Evolutionary conservation across 169 alveolate species (phyloP).

Genomic region (Eimeria brunetti): DNA sequence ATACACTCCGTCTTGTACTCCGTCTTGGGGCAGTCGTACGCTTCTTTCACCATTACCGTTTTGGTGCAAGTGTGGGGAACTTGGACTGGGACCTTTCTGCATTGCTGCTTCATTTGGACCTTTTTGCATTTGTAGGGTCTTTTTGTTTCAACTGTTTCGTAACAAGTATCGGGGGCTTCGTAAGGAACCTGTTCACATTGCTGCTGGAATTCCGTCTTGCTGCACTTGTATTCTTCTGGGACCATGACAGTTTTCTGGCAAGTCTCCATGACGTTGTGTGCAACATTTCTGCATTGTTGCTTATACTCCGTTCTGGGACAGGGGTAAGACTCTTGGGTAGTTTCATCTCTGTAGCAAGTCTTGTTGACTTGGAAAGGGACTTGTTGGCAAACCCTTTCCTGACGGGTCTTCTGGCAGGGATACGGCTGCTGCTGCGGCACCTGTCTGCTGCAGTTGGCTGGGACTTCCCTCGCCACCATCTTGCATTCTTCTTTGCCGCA

Average conservation of each 20-base stretch:
- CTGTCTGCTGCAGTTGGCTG: constrained; percentile 38
- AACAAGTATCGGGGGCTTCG: constrained; percentile 55
- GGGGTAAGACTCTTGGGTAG: constrained; percentile 17
- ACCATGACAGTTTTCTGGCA: constrained; percentile 70
- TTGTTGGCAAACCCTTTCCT: constrained; percentile 52
- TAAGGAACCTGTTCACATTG: constrained; percentile 60
- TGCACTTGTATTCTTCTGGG: constrained; percentile 55
- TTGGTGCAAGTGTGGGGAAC: constrained; percentile 53
- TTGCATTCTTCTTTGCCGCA: constrained; percentile 71
- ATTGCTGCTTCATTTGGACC: constrained; percentile 35
- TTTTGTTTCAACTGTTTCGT: constrained; percentile 63
- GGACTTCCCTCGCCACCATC: constrained; percentile 57
- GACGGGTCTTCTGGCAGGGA: constrained; percentile 64
- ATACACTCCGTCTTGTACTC: constrained; percentile 73
- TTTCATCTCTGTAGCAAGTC: constrained; percentile 55
- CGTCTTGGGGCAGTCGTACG: constrained; percentile 77
- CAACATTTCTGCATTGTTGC: constrained; percentile 54
- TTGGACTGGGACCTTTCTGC: constrained; percentile 52
- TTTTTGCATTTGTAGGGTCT: constrained; percentile 57
- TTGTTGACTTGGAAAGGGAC: constrained; percentile 57
- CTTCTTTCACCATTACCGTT: constrained; percentile 71
- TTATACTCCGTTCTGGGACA: constrained; percentile 66
- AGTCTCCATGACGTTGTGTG: constrained; percentile 43
- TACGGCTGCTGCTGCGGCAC: constrained; percentile 62
- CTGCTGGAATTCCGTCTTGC: constrained; percentile 48